Base-by-base conservation (phyloP, 345 rosid species). In the Pistacia atlantica region DNA sequence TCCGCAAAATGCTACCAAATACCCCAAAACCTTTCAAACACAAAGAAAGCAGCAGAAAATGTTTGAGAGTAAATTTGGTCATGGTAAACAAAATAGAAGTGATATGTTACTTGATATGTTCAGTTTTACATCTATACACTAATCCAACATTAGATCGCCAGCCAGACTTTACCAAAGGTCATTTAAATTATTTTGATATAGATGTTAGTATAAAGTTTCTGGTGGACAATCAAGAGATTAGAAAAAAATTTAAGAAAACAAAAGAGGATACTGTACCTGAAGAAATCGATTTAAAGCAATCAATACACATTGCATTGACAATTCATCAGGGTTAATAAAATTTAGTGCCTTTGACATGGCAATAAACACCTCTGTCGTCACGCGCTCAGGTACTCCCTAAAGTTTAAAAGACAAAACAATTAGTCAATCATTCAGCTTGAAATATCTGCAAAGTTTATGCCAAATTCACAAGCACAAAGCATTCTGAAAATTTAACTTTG, bases 281-380 rank as follows among this genome's bases (percentile, higher is more conserved):
- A 95, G 98, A 87, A 95, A 95, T 55, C 97, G 85, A 78, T 93
- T 95, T 80, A 95, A 88, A 69, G 98, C 98, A 81, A 95, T 93
- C 83, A 95, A 82, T 71, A 95, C 90, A 65, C 95, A 89, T 66
- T 93, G 99, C 99, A 95, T 95, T 48, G 99, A 95, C 54, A 93
- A 92, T 80, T 92, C 99, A 76, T 95, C 95, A 1, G 97, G 98
- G 77, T 93, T 95, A 77, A 95, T 90, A 80, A 95, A 95, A 86
- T 95, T 95, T 66, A 92, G 84, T 10, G 98, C 99, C 90, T 95
- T 95, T 73, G 98, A 93, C 98, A 95, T 95, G 77, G 99, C 97
- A 84, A 95, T 90, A 68, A 95, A 93, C 87, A 95, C 99, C 84
- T 95, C 97, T 1, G 86, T 84, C 45, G 95, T 95, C 83, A 95